Percentiles rank a stretch among this genome's conserved stretches.
phyloP scores from a whole-genome alignment of 345 rosid genomes.

The Trapa incisa region DNA sequence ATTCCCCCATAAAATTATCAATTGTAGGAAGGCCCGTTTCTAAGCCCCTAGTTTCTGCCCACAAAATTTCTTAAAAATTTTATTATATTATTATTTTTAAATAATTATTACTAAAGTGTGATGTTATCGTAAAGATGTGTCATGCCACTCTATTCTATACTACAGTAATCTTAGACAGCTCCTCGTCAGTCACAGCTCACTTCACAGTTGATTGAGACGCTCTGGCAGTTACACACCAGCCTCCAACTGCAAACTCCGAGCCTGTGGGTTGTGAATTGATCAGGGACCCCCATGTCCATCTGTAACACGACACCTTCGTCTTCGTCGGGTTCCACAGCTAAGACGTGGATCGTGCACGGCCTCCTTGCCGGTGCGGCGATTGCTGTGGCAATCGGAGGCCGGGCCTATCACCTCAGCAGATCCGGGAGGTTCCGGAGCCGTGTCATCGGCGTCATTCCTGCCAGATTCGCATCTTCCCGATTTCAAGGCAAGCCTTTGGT shows the following conservation, averaged over 20 bases:
- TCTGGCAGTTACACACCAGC: too few relatives aligned
- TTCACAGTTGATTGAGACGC: not conserved
- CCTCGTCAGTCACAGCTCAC: not conserved
- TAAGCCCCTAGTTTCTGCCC: too few relatives aligned
- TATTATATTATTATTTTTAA: too few relatives aligned
- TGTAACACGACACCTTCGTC: conserved; percentile 25
- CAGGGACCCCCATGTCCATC: conserved; percentile 11
- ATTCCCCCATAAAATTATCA: too few relatives aligned
- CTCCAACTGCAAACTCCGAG: not conserved
- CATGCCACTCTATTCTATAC: too few relatives aligned
- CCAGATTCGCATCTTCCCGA: conserved; percentile 84
- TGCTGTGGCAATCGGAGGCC: conserved; percentile 56
- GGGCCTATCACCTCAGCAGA: conserved; percentile 43
- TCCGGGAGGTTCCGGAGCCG: conserved; percentile 55
- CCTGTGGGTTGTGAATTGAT: not conserved
- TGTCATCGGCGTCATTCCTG: conserved; percentile 91
- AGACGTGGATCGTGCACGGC: conserved; percentile 57
- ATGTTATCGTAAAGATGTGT: too few relatives aligned
- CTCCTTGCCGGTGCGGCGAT: conserved; percentile 59
- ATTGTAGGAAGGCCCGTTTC: too few relatives aligned
- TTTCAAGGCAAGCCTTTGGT: conserved; percentile 88
- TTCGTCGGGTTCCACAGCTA: conserved; percentile 27
- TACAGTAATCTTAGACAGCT: not conserved
- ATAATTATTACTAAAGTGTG: too few relatives aligned
- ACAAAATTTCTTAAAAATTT: too few relatives aligned